A percentile compares a stretch with the other conserved stretches of the same genome.
phyloP scores from a whole-genome alignment of 306 rosid genomes.

The Delonix regia region DNA sequence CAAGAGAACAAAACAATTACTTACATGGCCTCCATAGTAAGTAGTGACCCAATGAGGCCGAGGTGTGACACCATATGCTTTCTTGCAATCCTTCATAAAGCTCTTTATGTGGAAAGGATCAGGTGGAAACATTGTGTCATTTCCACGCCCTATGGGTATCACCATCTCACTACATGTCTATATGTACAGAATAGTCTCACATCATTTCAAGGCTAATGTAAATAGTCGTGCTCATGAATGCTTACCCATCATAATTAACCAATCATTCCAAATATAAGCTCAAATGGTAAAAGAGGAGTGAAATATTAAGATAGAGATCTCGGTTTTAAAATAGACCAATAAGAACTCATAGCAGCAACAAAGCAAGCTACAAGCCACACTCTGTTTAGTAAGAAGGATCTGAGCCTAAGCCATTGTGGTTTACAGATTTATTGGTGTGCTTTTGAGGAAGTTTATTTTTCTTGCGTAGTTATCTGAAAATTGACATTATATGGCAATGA shows the following conservation, averaged over 20 bases:
- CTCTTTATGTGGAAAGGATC: conserved; percentile 18
- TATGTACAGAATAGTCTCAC: background rate
- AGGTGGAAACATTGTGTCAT: conserved; percentile 54
- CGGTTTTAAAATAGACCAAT: background rate
- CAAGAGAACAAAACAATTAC: conserved; percentile 5
- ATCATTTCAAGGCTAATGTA: background rate
- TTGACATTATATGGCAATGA: background rate
- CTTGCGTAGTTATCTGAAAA: background rate
- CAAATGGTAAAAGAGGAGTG: background rate
- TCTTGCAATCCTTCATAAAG: conserved; percentile 36
- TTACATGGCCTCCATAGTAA: conserved; percentile 74
- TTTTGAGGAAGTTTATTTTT: background rate
- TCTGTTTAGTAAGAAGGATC: background rate
- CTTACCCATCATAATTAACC: background rate
- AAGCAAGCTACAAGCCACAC: background rate
- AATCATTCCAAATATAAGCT: background rate
- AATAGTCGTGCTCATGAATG: background rate
- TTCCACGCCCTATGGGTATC: conserved; percentile 36
- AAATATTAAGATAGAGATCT: background rate
- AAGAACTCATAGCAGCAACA: background rate
- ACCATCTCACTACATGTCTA: conserved; percentile 61
- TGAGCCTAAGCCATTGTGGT: background rate
- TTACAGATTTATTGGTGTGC: background rate
- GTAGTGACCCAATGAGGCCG: conserved; percentile 65
- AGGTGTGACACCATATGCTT: conserved; percentile 55